Evolutionary conservation across 495 filamentous ascomycete species (phyloP).

Genomic region (Penicillium nucicola): DNA sequence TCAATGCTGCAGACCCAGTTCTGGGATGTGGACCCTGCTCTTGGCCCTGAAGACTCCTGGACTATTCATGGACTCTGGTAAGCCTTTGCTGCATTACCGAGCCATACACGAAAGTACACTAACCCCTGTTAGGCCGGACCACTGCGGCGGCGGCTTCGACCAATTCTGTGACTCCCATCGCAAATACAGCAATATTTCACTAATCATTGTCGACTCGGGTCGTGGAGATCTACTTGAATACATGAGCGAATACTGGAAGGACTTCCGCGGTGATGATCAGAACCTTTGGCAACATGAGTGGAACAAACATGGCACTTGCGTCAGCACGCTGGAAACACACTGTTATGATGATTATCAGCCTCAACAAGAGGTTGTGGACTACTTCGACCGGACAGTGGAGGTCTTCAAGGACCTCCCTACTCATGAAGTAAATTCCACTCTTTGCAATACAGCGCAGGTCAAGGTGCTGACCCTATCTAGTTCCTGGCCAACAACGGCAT

Average conservation of each 20-base stretch:
- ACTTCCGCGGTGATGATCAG: slow-evolving; percentile 60
- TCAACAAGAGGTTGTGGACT: slow-evolving; percentile 59
- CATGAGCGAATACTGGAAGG: slow-evolving; percentile 80
- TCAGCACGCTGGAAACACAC: slow-evolving; percentile 59
- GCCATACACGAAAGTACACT: not conserved
- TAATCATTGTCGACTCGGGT: slow-evolving; percentile 60
- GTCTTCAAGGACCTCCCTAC: slow-evolving; percentile 46
- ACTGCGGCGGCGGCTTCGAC: slow-evolving; percentile 78
- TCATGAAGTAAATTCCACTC: slow-evolving; percentile 31
- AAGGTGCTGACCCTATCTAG: slow-evolving; percentile 14
- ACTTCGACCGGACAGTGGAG: slow-evolving; percentile 56
- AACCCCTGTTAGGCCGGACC: slow-evolving; percentile 60
- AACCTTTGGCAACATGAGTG: slow-evolving; percentile 83
- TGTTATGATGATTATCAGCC: slow-evolving; percentile 70
- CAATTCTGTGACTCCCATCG: slow-evolving; percentile 67
- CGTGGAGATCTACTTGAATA: slow-evolving; percentile 61
- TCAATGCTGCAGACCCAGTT: slow-evolving; percentile 81
- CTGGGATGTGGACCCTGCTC: slow-evolving; percentile 74
- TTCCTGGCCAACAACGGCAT: slow-evolving; percentile 49
- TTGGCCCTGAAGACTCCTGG: slow-evolving; percentile 74
- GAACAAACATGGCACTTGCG: slow-evolving; percentile 73
- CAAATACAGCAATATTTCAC: slow-evolving; percentile 67
- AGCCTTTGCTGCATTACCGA: slow-evolving; percentile 5
- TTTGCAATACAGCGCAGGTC: not conserved
- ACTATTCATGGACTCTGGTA: slow-evolving; percentile 85